These are phyloP conservation scores for Ganoderma lingzhi DNA, from an alignment of 1,284 basidiomycete genomes.

Conservation along the genomic window DNA sequence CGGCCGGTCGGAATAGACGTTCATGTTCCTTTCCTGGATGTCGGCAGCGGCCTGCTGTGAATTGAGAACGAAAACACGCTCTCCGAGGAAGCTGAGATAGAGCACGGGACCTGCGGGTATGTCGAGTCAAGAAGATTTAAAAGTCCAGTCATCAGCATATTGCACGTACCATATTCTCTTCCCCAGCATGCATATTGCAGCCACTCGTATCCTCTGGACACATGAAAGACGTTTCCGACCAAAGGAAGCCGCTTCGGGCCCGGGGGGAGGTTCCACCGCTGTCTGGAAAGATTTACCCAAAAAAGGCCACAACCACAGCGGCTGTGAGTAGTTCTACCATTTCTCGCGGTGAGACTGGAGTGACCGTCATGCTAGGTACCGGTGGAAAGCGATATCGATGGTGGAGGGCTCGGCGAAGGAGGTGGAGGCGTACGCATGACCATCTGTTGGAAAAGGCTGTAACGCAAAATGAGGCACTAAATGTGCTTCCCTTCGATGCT, in stretches of 20 bases:
- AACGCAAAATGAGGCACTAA: not conserved
- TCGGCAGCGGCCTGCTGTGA: not conserved
- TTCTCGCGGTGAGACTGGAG: not conserved
- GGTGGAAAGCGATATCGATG: not conserved
- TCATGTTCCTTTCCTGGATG: not conserved
- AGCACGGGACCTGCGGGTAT: not conserved
- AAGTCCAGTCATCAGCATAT: not conserved
- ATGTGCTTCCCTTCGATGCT: not conserved
- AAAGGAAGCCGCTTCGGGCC: not conserved
- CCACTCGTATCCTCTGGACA: not conserved
- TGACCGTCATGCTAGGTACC: not conserved
- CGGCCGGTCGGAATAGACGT: not conserved
- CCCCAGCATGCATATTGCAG: not conserved
- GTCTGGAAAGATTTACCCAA: not conserved
- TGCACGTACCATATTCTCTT: not conserved
- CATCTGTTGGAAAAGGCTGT: not conserved
- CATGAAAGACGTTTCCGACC: not conserved
- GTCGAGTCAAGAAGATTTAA: not conserved
- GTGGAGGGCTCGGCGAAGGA: not conserved
- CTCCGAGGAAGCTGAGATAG: not conserved
- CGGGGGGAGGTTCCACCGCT: not conserved
- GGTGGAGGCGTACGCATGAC: too few relatives aligned
- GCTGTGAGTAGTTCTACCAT: not conserved
- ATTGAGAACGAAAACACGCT: not conserved
- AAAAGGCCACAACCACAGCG: not conserved